A percentile compares a stretch with the other conserved stretches of the same genome.
phyloP scores from a whole-genome alignment of 2,329 filamentous ascomycete species.

The Ophiostoma himal-ulmi region DNA sequence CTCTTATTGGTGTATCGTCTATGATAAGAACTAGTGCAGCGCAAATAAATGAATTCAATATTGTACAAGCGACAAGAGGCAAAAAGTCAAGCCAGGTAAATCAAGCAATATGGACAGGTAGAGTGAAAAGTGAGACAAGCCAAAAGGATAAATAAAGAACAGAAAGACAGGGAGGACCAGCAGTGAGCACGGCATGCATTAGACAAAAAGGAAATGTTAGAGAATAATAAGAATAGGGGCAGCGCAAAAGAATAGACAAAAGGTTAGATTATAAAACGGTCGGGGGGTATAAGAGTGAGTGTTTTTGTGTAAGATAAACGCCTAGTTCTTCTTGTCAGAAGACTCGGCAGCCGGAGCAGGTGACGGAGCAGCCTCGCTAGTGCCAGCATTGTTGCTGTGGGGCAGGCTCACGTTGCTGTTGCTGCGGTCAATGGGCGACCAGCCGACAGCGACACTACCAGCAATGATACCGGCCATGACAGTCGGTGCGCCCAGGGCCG shows the following conservation, averaged over 20 bases:
- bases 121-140: too few relatives aligned
- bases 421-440: conserved; percentile 61
- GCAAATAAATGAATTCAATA: neutral
- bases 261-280: neutral
- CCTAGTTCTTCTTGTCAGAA: neutral
- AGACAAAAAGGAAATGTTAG: conserved; percentile 1
- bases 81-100: neutral
- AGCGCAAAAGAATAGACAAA: neutral
- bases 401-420: conserved; percentile 30
- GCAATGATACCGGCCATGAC: conserved; percentile 82
- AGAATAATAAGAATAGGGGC: neutral
- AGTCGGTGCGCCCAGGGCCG: conserved; percentile 65
- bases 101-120: neutral
- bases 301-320: neutral
- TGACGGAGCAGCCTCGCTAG: neutral
- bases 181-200: neutral
- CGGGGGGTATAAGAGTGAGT: neutral
- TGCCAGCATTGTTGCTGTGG: neutral
- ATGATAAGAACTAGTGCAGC: neutral
- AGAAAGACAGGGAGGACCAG: too few relatives aligned
- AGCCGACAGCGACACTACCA: conserved; percentile 67
- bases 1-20: conserved; percentile 2
- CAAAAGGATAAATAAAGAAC: neutral
- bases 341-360: neutral
- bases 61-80: neutral